phyloP scores from a whole-genome alignment of 1,284 basidiomycete species.

The Cryptococcus floricola region DNA sequence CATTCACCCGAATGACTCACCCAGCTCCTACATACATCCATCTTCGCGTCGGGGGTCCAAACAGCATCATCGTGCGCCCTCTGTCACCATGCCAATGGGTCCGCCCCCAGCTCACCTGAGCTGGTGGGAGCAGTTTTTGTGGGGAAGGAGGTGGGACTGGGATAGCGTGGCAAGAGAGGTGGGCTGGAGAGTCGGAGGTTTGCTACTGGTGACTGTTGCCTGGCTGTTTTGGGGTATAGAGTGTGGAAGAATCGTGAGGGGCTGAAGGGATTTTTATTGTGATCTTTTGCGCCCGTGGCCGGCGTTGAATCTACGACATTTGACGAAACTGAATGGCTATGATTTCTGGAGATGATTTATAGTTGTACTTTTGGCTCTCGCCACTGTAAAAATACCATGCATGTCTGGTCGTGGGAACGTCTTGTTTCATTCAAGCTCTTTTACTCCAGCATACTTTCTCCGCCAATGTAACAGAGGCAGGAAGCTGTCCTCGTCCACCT shows the following conservation, averaged over 20 bases:
- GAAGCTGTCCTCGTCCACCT: constrained; percentile 5
- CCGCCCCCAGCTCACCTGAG: constrained; percentile 20
- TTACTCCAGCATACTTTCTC: constrained; percentile 28
- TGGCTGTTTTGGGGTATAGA: constrained; percentile 47
- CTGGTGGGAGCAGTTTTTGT: constrained; percentile 33
- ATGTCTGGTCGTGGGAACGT: not conserved
- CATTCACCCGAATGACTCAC: not conserved
- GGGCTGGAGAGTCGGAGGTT: constrained; percentile 41
- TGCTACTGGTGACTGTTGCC: constrained; percentile 42
- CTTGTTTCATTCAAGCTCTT: constrained; percentile 4
- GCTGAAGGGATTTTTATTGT: not conserved
- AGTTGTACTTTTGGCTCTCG: not conserved
- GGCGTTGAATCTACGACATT: not conserved
- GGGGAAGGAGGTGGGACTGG: constrained; percentile 47
- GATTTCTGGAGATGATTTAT: not conserved
- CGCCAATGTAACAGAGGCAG: constrained; percentile 35
- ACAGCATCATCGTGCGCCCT: not conserved
- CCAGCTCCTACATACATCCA: not conserved
- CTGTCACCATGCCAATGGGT: constrained; percentile 1
- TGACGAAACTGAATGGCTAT: not conserved
- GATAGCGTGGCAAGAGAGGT: constrained; percentile 41
- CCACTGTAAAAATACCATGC: not conserved
- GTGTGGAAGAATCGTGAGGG: constrained; percentile 15
- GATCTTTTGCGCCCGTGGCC: not conserved
- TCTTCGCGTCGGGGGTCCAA: not conserved